These are phyloP conservation scores for Ogataea populi-albae DNA, from an alignment of 805 yeast genomes.

Conservation along the genomic window DNA sequence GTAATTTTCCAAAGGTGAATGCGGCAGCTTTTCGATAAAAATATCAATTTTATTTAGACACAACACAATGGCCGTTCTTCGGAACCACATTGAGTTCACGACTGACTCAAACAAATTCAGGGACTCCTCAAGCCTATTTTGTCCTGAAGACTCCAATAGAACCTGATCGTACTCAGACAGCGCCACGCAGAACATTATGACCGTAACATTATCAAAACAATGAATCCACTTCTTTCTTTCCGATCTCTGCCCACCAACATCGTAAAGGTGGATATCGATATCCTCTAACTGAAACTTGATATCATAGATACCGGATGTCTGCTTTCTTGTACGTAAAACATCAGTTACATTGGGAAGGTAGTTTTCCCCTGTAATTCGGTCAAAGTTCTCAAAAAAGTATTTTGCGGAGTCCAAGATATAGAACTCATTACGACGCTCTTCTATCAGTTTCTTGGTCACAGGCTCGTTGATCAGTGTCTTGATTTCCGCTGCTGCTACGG, in stretches of 20 bases:
- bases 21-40: constrained; percentile 78
- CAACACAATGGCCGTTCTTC: constrained; percentile 78
- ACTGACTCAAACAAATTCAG: constrained; percentile 84
- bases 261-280: constrained; percentile 61
- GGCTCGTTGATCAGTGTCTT: constrained; percentile 53
- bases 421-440: constrained; percentile 62
- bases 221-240: constrained; percentile 98
- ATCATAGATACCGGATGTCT: constrained; percentile 90
- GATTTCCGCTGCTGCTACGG: constrained; percentile 47
- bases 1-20: constrained; percentile 74
- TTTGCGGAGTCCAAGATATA: constrained; percentile 83
- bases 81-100: constrained; percentile 90
- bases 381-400: constrained; percentile 68
- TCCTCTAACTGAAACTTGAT: constrained; percentile 74
- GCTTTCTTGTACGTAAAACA: constrained; percentile 81
- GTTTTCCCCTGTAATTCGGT: constrained; percentile 54
- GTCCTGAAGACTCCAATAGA: constrained; percentile 70
- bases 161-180: constrained; percentile 88
- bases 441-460: constrained; percentile 54
- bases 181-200: constrained; percentile 88
- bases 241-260: constrained; percentile 94
- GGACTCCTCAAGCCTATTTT: constrained; percentile 78
- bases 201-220: constrained; percentile 89
- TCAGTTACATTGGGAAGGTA: constrained; percentile 77
- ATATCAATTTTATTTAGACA: constrained; percentile 89